phyloP scores from a whole-genome alignment of 192 early-diverging fungal genomes.

The Gamsiella multidivaricata region DNA sequence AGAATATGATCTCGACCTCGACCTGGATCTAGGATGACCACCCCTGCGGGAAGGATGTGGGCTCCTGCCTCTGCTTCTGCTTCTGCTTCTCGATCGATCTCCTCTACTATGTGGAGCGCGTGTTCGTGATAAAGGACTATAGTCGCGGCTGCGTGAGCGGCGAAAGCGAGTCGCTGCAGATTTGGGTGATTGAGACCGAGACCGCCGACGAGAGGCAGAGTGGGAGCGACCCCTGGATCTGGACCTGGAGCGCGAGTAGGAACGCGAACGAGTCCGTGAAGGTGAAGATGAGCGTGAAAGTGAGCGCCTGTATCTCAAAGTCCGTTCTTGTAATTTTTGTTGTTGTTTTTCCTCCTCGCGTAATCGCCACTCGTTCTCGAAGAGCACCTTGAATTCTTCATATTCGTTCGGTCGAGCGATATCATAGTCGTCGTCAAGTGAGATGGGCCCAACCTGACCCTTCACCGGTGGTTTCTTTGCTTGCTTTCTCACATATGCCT shows the following conservation, averaged over 20 bases:
- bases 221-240: constrained; percentile 17
- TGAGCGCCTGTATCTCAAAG: constrained; percentile 6
- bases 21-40: constrained; percentile 20
- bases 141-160: not conserved
- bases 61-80: constrained; percentile 22
- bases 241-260: constrained; percentile 13
- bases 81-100: too few species aligned
- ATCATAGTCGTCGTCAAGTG: constrained; percentile 71
- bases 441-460: constrained; percentile 49
- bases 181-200: constrained; percentile 13
- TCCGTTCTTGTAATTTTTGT: not conserved
- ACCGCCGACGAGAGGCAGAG: constrained; percentile 4
- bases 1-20: constrained; percentile 12
- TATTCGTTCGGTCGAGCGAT: constrained; percentile 79
- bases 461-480: constrained; percentile 36
- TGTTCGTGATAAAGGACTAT: not conserved
- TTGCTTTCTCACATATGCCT: constrained; percentile 27
- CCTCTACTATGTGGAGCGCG: too few species aligned
- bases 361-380: constrained; percentile 59
- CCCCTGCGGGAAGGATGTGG: not conserved
- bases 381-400: constrained; percentile 68
- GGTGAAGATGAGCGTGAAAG: constrained; percentile 18
- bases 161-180: not conserved
- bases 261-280: constrained; percentile 5
- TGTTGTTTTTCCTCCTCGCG: constrained; percentile 33